Evolutionary conservation across 306 rosid genomes (phyloP).

Genomic region (Oxytropis ochrocephala): DNA sequence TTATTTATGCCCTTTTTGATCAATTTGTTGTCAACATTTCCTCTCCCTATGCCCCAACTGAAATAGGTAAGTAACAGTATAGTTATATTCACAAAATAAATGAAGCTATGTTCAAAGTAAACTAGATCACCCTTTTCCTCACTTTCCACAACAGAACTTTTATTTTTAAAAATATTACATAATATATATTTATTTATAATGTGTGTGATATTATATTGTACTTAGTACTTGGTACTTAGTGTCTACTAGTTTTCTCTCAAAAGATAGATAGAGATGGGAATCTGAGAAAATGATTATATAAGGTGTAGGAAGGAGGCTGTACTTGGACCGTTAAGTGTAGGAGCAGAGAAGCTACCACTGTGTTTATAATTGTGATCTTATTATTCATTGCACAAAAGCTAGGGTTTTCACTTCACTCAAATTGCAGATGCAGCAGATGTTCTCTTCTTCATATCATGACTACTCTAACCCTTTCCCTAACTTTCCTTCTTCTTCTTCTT

Average conservation of each 20-base stretch:
- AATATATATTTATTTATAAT: too few relatives aligned
- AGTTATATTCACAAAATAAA: conserved; percentile 25
- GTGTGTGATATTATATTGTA: too few relatives aligned
- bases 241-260: conserved; percentile 2
- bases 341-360: conserved; percentile 42
- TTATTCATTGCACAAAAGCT: conserved; percentile 17
- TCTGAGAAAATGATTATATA: conserved; percentile 33
- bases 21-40: neutral
- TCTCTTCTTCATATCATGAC: conserved; percentile 37
- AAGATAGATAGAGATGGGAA: conserved; percentile 22
- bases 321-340: conserved; percentile 37
- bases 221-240: conserved; percentile 17
- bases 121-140: conserved; percentile 19
- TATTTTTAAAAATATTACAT: neutral
- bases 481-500: conserved; percentile 33
- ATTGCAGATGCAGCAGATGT: conserved; percentile 45
- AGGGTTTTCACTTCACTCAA: conserved; percentile 37
- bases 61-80: conserved; percentile 22
- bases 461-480: conserved; percentile 34
- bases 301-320: conserved; percentile 21
- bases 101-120: conserved; percentile 21
- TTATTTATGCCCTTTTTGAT: conserved; percentile 7
- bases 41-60: conserved; percentile 22
- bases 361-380: conserved; percentile 32
- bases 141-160: conserved; percentile 1